phyloP scores from a whole-genome alignment of 139 green algal species.

The Tetraselmis chui region DNA sequence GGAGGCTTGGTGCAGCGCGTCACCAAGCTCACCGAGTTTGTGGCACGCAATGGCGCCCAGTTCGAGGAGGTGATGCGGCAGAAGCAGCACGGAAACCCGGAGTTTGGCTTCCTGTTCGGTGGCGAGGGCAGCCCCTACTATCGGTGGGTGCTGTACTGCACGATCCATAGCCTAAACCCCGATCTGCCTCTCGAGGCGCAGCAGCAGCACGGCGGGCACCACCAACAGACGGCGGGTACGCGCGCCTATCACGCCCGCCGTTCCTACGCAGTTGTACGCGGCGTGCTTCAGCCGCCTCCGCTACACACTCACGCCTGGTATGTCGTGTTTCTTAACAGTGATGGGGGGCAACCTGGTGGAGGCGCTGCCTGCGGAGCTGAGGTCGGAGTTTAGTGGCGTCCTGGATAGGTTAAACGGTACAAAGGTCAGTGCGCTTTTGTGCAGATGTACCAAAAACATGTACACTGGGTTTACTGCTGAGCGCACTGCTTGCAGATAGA shows the following conservation, averaged over 20 bases:
- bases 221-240: too few species aligned
- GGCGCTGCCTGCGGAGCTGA: background rate
- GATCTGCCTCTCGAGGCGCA: slow-evolving; percentile 8
- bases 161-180: background rate
- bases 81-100: slow-evolving; percentile 26
- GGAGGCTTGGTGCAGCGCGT: slow-evolving; percentile 15
- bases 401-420: background rate
- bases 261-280: too few species aligned
- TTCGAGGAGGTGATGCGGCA: slow-evolving; percentile 30
- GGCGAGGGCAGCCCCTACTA: slow-evolving; percentile 27
- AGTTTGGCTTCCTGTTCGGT: slow-evolving; percentile 32
- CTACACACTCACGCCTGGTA: too few species aligned
- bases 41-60: slow-evolving; percentile 14
- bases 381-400: background rate
- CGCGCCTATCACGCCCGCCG: too few species aligned
- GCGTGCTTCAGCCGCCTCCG: too few species aligned
- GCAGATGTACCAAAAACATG: too few species aligned
- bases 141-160: slow-evolving; percentile 14
- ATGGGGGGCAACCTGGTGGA: background rate
- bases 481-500: too few species aligned
- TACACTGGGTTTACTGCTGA: too few species aligned
- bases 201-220: too few species aligned
- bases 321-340: too few species aligned
- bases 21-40: slow-evolving; percentile 21
- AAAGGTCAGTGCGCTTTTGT: background rate